These are phyloP conservation scores for Colletotrichum aenigma DNA, from an alignment of 2,329 filamentous ascomycete genomes.

Conservation along the genomic window DNA sequence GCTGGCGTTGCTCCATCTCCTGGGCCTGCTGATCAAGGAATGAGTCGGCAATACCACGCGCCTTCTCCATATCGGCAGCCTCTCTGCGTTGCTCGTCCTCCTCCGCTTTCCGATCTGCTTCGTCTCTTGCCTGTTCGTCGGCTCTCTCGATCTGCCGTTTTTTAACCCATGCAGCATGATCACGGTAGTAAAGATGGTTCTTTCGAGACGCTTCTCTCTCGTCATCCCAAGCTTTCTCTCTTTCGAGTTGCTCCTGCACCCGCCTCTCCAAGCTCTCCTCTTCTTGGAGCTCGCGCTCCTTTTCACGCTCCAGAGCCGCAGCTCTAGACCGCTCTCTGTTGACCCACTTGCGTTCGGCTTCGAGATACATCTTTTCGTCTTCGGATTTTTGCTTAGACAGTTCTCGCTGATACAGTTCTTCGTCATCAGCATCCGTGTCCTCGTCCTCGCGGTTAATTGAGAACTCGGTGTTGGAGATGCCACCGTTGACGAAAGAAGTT, in stretches of 20 bases:
- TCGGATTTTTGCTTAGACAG: slow-evolving; percentile 75
- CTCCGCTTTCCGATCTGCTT: slow-evolving; percentile 81
- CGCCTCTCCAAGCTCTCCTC: slow-evolving; percentile 67
- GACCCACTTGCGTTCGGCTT: slow-evolving; percentile 88
- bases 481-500: slow-evolving; percentile 83
- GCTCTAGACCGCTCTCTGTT: slow-evolving; percentile 86
- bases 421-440: slow-evolving; percentile 85
- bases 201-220: slow-evolving; percentile 79
- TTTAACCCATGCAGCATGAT: slow-evolving; percentile 83
- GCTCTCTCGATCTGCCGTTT: slow-evolving; percentile 77
- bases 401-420: slow-evolving; percentile 78
- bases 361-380: slow-evolving; percentile 78
- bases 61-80: slow-evolving; percentile 75
- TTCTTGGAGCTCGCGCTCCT: slow-evolving; percentile 79
- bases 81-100: slow-evolving; percentile 74
- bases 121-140: slow-evolving; percentile 78
- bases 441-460: slow-evolving; percentile 76
- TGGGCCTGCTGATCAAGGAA: slow-evolving; percentile 87
- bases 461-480: slow-evolving; percentile 63
- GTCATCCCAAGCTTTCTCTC: slow-evolving; percentile 80
- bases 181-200: slow-evolving; percentile 82
- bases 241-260: slow-evolving; percentile 71
- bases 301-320: slow-evolving; percentile 85
- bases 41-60: slow-evolving; percentile 83
- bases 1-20: slow-evolving; percentile 66